Evolutionary conservation across 805 yeast species (phyloP), one percentile per base, ranked within the genome.

Genomic region (Yarrowia sp.): DNA sequence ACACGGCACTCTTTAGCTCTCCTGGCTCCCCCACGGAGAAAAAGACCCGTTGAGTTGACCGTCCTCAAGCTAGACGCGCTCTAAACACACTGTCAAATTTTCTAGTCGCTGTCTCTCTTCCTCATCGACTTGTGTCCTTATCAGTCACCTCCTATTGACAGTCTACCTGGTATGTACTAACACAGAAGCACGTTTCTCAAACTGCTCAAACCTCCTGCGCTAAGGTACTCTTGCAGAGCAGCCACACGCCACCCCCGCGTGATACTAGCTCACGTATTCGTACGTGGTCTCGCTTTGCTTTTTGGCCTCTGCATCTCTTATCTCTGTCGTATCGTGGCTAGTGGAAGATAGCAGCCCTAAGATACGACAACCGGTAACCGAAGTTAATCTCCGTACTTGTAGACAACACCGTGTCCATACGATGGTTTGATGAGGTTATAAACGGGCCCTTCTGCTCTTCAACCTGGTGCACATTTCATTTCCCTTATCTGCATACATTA

Each of bases 331-430:
- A 41, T 41, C 46, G 10, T 21, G 4, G 11, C 11, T 19, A 33
- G 36, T 33, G 17, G 16, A 10, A 48, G 54, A 48, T 48, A 48
- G 32, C 52, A 46, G 33, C 48, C 48, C 48, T 43, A 48, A 46
- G 52, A 30, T 48, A 48, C 52, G 52, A 48, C 24, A 28, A 26
- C 51, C 51, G 51, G 35, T 17, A 16, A 3, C 51, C 51, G 51
- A 24, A 4, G 28, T 10, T 40, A 32, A 7, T 1, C 41, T n/a
- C n/a, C n/a, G n/a, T n/a, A n/a, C n/a, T n/a, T n/a, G n/a, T n/a
- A n/a, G n/a, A 6, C n/a, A 36, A 12, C 41, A n/a, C 21, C 41
- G 11, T 17, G 21, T 16, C n/a, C 12, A 12, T 9, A 32, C 35
- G 35, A 32, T 32, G 35, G 6, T 11, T 5, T 5, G 2, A n/a